Base-by-base conservation (phyloP, 441 rosid genomes). In the Adansonia grandidieri region DNA sequence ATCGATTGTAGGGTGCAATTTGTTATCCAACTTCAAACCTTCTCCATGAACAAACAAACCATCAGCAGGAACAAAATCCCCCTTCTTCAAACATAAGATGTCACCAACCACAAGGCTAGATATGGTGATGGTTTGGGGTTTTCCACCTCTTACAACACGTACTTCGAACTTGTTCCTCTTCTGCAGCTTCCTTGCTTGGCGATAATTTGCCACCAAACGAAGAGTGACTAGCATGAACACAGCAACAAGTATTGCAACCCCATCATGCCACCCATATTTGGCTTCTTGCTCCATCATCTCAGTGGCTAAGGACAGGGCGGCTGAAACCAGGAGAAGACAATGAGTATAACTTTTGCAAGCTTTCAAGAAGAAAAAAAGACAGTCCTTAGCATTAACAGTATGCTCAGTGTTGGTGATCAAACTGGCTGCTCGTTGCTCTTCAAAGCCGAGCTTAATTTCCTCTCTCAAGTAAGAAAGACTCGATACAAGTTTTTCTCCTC, bases 211-310 rank as follows among this genome's bases (percentile, higher is more conserved):
- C 32, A 60, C 65, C 24, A 15, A 60, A 11, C 15, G 37, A 9
- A 60, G 17, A 20, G 37, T 22, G 32, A 60, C 37, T 9, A 60
- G 65, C 65, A 60, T 22, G 24, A 60, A 10, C 15, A 22, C 15
- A 60, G 40, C 40, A 22, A 22, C 37, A 22, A 60, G 40, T 60
- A 60, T 60, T 10, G 65, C 65, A 60, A 60, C 65, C 40, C 40
- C 40, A 60, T 60, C 65, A 22, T 60, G 15, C 65, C 65, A 60
- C 32, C 15, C 65, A 22, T 60, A 5, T 60, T 60, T 60, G 64
- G 37, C 13, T 20, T 10, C 65, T 11, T 24, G 37, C 65, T 60
- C 40, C 65, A 60, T 60, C n/a, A 60, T 60, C 65, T 60, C 65
- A 60, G 4, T 22, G 65, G 15, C 10, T 19, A 60, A 60, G 40